These are phyloP conservation scores for Sistotremastrum suecicum DNA, from an alignment of 768 basidiomycete genomes.

Conservation along the genomic window DNA sequence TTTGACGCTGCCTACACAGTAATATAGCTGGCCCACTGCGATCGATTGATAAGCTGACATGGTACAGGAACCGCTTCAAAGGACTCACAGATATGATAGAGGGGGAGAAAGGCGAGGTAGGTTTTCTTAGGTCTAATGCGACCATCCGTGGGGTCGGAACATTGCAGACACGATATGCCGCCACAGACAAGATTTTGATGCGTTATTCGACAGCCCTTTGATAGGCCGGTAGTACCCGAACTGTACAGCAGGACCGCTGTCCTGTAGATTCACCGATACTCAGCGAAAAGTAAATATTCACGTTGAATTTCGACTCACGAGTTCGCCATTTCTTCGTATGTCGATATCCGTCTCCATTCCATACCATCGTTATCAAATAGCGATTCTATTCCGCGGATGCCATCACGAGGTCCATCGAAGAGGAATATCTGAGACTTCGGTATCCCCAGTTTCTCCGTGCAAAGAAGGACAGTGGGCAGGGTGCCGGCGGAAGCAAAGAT, in stretches of 20 bases:
- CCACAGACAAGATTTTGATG: no score
- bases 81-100: not conserved
- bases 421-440: constrained; percentile 3
- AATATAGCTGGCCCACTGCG: not conserved
- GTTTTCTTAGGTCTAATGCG: not conserved
- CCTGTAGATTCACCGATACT: no score
- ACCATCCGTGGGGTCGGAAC: not conserved
- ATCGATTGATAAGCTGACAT: not conserved
- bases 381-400: no score
- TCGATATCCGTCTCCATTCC: no score
- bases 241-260: no score
- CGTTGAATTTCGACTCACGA: no score
- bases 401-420: not conserved
- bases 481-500: constrained; percentile 2
- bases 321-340: no score
- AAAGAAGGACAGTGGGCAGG: not conserved
- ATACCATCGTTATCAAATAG: no score
- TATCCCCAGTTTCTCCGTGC: constrained; percentile 3
- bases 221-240: no score
- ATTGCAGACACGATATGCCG: no score
- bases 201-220: no score
- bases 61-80: not conserved
- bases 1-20: not conserved
- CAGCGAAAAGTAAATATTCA: no score
- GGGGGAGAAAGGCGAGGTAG: not conserved